These are phyloP conservation scores for Skeletonema menzelii DNA, from an alignment of 108 stramenopile species.

Conservation along the genomic window DNA sequence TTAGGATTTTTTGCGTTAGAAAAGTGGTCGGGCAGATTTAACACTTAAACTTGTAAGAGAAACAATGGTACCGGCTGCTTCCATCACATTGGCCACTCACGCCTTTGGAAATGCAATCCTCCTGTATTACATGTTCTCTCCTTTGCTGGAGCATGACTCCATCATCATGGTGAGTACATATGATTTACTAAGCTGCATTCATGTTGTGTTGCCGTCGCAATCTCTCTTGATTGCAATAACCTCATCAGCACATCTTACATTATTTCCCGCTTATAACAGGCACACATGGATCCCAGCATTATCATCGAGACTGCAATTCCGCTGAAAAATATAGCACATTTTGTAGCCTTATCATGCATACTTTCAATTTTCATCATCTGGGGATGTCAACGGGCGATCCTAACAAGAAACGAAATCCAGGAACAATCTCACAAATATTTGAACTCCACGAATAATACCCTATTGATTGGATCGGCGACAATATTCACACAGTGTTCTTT, in stretches of 20 bases:
- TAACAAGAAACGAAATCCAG: not conserved
- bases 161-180: constrained; percentile 30
- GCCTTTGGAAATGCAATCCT: constrained; percentile 26
- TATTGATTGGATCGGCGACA: constrained; percentile 2
- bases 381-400: not conserved
- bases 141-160: constrained; percentile 19
- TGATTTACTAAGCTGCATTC: not conserved
- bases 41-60: too few relatives aligned
- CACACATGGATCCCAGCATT: constrained; percentile 30
- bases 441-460: not conserved
- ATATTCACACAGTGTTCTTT: constrained; percentile 13
- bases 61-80: not conserved
- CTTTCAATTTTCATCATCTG: constrained; percentile 4
- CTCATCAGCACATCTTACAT: not conserved
- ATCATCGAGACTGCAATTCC: constrained; percentile 27
- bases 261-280: not conserved
- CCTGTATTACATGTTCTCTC: not conserved
- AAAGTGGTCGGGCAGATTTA: too few relatives aligned
- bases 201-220: not conserved
- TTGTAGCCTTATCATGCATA: constrained; percentile 10
- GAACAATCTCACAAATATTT: constrained; percentile 7
- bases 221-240: not conserved
- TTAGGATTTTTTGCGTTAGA: too few relatives aligned
- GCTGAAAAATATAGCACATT: not conserved
- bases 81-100: not conserved